Percentiles rank a stretch among this genome's conserved stretches.
Evolutionary conservation across 352 stramenopile genomes (phyloP).

Genomic region (Pythium aristosporum): DNA sequence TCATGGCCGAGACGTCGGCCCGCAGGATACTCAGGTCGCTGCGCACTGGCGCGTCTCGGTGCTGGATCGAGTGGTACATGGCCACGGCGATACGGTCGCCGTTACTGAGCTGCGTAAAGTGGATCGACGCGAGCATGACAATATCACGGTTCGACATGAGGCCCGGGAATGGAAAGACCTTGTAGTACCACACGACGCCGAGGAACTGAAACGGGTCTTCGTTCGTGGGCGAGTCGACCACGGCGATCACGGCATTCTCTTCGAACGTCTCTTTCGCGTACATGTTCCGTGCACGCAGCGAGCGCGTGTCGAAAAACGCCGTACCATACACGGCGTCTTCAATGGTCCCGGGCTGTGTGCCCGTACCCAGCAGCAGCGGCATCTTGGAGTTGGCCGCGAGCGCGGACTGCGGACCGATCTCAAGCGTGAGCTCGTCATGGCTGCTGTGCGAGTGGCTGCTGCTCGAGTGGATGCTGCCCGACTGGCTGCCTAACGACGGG

Average conservation of each 20-base stretch:
- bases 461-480: not conserved
- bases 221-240: slow-evolving; percentile 25
- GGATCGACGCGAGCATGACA: slow-evolving; percentile 27
- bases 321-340: slow-evolving; percentile 58
- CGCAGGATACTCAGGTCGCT: slow-evolving; percentile 36
- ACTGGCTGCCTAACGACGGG: no score
- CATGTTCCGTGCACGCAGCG: slow-evolving; percentile 36
- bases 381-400: slow-evolving; percentile 43
- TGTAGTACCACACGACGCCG: slow-evolving; percentile 35
- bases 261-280: slow-evolving; percentile 42
- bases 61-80: slow-evolving; percentile 52
- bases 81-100: slow-evolving; percentile 52
- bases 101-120: slow-evolving; percentile 10
- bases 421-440: slow-evolving; percentile 16
- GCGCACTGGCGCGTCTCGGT: slow-evolving; percentile 43
- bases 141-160: slow-evolving; percentile 47
- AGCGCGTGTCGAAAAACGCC: slow-evolving; percentile 41
- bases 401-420: slow-evolving; percentile 44
- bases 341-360: slow-evolving; percentile 42
- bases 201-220: slow-evolving; percentile 41
- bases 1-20: slow-evolving; percentile 36
- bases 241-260: slow-evolving; percentile 32
- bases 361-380: slow-evolving; percentile 33
- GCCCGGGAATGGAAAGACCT: slow-evolving; percentile 23
- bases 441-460: slow-evolving; percentile 7